A percentile compares a stretch with the other conserved stretches of the same genome.
Evolutionary conservation across 2,329 filamentous ascomycete genomes (phyloP).

Genomic region (Scedosporium apiospermum): DNA sequence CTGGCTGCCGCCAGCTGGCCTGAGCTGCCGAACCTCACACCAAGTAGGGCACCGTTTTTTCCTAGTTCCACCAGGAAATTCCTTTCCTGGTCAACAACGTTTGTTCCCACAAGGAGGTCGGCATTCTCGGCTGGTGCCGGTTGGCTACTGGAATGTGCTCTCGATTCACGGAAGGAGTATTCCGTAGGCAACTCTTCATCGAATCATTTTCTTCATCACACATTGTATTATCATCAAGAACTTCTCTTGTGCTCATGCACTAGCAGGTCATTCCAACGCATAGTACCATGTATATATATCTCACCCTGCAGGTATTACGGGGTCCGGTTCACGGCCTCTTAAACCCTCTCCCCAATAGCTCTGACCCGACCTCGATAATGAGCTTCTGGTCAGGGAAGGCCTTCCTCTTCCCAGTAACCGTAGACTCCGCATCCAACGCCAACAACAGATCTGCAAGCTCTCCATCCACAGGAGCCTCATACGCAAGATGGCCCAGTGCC

Average conservation of each 20-base stretch:
- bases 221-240: neutral
- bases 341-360: constrained; percentile 42
- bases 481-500: constrained; percentile 67
- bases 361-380: constrained; percentile 42
- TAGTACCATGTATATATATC: too few species aligned
- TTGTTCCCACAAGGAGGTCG: too few species aligned
- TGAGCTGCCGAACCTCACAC: too few species aligned
- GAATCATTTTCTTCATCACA: too few species aligned
- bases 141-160: neutral
- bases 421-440: constrained; percentile 64
- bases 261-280: too few species aligned
- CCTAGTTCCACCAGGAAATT: too few species aligned
- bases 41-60: too few species aligned
- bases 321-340: constrained; percentile 18
- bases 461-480: constrained; percentile 58
- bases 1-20: too few species aligned
- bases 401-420: constrained; percentile 48
- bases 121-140: neutral
- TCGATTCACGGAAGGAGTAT: too few species aligned
- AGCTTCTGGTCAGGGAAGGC: constrained; percentile 48
- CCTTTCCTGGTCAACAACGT: too few species aligned
- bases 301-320: too few species aligned
- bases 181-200: neutral
- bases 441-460: constrained; percentile 72
- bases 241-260: too few species aligned